Evolutionary conservation across 1,139 yeast species (phyloP).

Genomic region (Debaryomycetaceae sp.): DNA sequence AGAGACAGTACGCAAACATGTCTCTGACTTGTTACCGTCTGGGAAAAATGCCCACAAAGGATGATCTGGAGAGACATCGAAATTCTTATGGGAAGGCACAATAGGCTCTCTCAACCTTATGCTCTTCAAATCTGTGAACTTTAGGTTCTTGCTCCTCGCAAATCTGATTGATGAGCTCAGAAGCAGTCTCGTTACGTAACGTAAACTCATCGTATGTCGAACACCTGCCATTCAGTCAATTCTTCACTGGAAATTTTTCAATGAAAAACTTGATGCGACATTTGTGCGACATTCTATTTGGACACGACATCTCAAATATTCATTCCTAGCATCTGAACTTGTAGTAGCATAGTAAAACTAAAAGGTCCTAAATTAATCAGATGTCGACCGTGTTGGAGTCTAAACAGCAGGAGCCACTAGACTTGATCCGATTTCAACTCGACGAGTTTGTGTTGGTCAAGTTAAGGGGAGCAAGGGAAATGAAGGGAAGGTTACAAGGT

Average conservation of each 20-base stretch:
- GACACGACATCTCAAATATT: not conserved
- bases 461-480: constrained; percentile 93
- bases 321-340: not conserved
- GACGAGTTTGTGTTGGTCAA: constrained; percentile 89
- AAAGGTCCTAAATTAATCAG: not conserved
- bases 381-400: constrained; percentile 36
- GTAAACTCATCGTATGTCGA: not conserved
- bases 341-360: too few relatives aligned
- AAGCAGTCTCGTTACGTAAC: constrained; percentile 13
- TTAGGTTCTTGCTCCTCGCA: constrained; percentile 26
- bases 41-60: constrained; percentile 95
- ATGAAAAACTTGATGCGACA: not conserved
- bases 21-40: constrained; percentile 41
- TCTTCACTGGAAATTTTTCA: not conserved
- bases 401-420: constrained; percentile 66
- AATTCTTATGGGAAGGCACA: constrained; percentile 71
- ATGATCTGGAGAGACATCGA: constrained; percentile 77
- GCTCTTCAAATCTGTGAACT: constrained; percentile 23
- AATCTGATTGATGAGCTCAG: constrained; percentile 13
- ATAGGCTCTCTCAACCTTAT: constrained; percentile 75
- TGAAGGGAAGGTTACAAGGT: constrained; percentile 88
- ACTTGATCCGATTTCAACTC: constrained; percentile 77
- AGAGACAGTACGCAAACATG: constrained; percentile 54
- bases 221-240: too few relatives aligned
- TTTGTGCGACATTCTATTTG: not conserved